Evolutionary conservation across 2,329 filamentous ascomycete species (phyloP), one percentile per base, ranked within the genome.

Genomic region (Colletotrichum eremochloae): DNA sequence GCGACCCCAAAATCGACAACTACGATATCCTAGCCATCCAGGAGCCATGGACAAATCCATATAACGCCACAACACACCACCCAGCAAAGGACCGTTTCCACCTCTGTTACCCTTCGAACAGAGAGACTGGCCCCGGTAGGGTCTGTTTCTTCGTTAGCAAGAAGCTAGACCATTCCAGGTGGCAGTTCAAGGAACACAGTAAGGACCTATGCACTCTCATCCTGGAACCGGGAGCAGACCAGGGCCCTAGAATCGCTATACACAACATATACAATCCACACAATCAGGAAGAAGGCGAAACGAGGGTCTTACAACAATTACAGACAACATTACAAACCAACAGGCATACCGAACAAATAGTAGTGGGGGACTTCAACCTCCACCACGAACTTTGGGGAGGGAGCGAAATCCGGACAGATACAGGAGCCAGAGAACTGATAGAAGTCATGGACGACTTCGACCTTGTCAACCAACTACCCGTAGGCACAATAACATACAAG

Each of bases 11-110:
- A 20, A 63, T 68, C 29, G 24, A 68, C 9, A 42, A 63, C 29
- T 68, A 68, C 52, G 46, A 68, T 8, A 68, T 68, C 20, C 38
- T 68, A 8, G 20, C 50, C 9, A 68, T 68, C 50, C 5, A 68
- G 48, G 52, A 68, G 46, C 66, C 40, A 5, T 68, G 18, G 50
- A 63, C 14, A 38, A 68, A 68, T 33, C 58, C 40, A 3, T 68
- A 48, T 9, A 68, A 24, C 58, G 50, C 29, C 4, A 68, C 29
- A 18, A 68, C 38, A 14, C 29, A 68, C 33, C 31, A 68, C 58
- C 58, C 18, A 42, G 66, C 20, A 18, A 68, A 68, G 48, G 66
- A 68, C 29, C 57, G 66, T 2, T 68, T 68, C 57, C 11, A 68
- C 24, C 50, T 68, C 20, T 68, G 20, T 48, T 68, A 68, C 53